phyloP scores from a whole-genome alignment of 2,329 filamentous ascomycete species.

The Xylariaceae sp. region DNA sequence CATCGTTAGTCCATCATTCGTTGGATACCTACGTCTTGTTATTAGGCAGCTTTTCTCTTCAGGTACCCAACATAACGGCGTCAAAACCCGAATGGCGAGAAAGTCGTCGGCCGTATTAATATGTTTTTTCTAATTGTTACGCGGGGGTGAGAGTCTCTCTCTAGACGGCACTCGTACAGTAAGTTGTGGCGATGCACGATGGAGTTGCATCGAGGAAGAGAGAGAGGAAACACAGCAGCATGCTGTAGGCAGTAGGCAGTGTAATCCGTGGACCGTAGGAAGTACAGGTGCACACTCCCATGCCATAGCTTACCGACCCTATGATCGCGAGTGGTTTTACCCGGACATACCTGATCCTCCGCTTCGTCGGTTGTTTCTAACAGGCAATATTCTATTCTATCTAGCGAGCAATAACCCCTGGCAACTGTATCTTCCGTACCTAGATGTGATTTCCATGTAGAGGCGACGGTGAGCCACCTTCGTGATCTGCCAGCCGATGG shows the following conservation, averaged over 20 bases:
- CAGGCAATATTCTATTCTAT: background rate
- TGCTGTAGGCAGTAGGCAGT: no score
- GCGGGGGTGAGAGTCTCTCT: no score
- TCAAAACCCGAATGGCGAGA: background rate
- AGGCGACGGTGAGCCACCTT: background rate
- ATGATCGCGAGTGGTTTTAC: background rate
- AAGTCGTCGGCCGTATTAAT: background rate
- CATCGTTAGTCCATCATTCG: no score
- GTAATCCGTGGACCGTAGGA: no score
- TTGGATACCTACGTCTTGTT: no score
- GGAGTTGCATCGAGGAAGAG: background rate
- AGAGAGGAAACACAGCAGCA: background rate
- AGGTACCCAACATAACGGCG: background rate
- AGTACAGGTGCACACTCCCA: no score
- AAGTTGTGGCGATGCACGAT: background rate
- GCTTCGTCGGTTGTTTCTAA: background rate
- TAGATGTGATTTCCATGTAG: background rate
- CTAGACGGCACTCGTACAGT: background rate
- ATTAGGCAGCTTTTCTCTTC: no score
- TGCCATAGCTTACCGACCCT: no score
- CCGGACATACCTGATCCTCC: background rate
- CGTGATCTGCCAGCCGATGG: constrained; percentile 10
- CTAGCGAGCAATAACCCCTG: background rate
- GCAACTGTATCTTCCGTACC: background rate
- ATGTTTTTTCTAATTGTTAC: no score